Base-by-base conservation (phyloP, 2,329 filamentous ascomycete species). In the Trichoderma arundinaceum region DNA sequence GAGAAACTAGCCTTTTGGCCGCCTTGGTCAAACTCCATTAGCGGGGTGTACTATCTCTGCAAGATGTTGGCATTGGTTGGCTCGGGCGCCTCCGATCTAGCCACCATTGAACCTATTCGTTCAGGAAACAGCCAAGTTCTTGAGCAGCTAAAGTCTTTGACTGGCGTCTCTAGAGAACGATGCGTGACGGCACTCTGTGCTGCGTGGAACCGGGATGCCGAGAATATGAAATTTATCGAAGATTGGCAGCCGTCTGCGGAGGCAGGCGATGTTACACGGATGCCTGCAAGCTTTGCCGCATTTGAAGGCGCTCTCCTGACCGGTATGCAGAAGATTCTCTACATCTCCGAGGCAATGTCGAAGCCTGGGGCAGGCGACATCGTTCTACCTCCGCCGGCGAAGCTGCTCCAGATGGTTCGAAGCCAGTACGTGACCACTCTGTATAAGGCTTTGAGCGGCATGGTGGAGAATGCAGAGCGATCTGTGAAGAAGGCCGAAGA, bases 1-100 rank as follows among this genome's bases (percentile, higher is more conserved):
- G 95, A 98, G 74, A 90, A 94, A 79, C 88, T 95, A 76, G 94
- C 94, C 0, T 99, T 98, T 77, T 98, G 94, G 94, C 94, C 94
- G 4, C 95, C 94, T 0, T 90, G 91, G 79, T 91, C 93, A 1
- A 98, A 97, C 74, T 94, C 94, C 0, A 81, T 98, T 28, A 96
- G 93, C 66, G 94, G 92, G n/a, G 92, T 94, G 1, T 88, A 96
- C 75, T 97, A 96, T 73, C 84, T 99, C 5, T 88, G 91, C 58
- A 92, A 91, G 75, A 90, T 95, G 75, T 82, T 98, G 22, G 83
- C 88, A 0, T 82, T 97, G 3, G 87, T 99, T 4, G 93, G 94
- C n/a, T 90, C 90, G 2, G 94, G 91, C 2, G 92, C 92, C 1
- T 91, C 90, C 33, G 94, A 97, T 73, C 90, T 97, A 84, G 91